A percentile compares a stretch with the other conserved stretches of the same genome.
These are phyloP conservation scores for Colletotrichum sp. DNA, from an alignment of 2,329 filamentous ascomycete species.

Conservation along the genomic window DNA sequence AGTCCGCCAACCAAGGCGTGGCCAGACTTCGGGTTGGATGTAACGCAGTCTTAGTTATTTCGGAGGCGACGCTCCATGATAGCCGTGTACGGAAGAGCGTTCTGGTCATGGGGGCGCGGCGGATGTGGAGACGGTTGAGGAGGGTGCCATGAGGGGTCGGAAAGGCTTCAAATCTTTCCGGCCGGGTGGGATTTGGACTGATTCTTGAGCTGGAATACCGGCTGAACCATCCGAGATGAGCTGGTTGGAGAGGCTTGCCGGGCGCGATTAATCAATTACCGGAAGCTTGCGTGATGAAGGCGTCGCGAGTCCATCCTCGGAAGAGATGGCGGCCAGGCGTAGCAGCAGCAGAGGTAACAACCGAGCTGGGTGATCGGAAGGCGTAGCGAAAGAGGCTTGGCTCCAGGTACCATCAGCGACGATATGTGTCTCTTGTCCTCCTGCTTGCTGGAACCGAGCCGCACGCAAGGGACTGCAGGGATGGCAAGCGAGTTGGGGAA, in stretches of 20 bases:
- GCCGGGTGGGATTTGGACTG: background rate
- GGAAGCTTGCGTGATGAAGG: background rate
- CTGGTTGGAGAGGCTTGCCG: background rate
- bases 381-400: slow-evolving; percentile 8
- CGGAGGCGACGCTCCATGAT: slow-evolving; percentile 24
- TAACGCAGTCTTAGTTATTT: slow-evolving; percentile 15
- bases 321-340: background rate
- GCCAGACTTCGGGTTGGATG: background rate
- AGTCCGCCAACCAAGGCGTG: slow-evolving; percentile 9
- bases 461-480: slow-evolving; percentile 6
- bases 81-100: slow-evolving; percentile 20
- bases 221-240: background rate
- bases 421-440: background rate
- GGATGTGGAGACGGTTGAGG: slow-evolving; percentile 13
- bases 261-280: background rate
- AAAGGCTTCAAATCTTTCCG: background rate
- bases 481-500: background rate
- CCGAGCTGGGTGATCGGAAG: background rate
- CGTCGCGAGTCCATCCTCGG: background rate
- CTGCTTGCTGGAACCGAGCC: background rate
- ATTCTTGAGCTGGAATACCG: background rate
- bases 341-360: background rate
- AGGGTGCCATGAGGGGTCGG: slow-evolving; percentile 17
- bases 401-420: slow-evolving; percentile 2
- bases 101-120: slow-evolving; percentile 16